A percentile compares a stretch with the other conserved stretches of the same genome.
Evolutionary conservation across 345 rosid species (phyloP).

Genomic region (Tarenaya hassleriana): DNA sequence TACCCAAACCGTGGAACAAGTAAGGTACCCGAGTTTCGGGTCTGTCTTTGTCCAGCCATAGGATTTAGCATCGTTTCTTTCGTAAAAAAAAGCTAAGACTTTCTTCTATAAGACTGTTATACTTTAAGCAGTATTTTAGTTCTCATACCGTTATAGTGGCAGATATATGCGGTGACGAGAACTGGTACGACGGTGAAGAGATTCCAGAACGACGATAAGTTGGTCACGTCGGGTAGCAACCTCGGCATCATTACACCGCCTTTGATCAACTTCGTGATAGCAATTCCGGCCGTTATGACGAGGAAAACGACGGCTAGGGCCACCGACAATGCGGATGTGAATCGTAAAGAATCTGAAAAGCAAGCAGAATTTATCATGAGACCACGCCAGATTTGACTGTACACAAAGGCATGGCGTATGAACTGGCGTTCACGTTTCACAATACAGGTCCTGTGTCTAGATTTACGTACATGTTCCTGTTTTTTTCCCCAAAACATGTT

Average conservation of each 20-base stretch:
- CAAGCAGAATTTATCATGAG: slow-evolving; percentile 11
- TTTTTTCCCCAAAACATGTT: too few relatives aligned
- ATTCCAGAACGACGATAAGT: slow-evolving; percentile 64
- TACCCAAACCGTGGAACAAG: too few relatives aligned
- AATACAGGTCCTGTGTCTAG: too few relatives aligned
- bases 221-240: slow-evolving; percentile 61
- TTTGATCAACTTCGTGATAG: slow-evolving; percentile 48
- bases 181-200: slow-evolving; percentile 90
- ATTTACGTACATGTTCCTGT: too few relatives aligned
- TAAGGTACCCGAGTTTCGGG: too few relatives aligned
- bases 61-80: too few relatives aligned
- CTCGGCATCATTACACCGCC: slow-evolving; percentile 74
- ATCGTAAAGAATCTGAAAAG: slow-evolving; percentile 79
- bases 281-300: slow-evolving; percentile 42
- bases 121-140: too few relatives aligned
- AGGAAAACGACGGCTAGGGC: slow-evolving; percentile 79
- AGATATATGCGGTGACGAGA: slow-evolving; percentile 81
- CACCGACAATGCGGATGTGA: slow-evolving; percentile 80
- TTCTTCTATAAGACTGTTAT: too few relatives aligned
- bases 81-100: too few relatives aligned
- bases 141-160: slow-evolving; percentile 75
- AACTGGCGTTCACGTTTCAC: too few relatives aligned
- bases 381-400: background rate
- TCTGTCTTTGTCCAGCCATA: too few relatives aligned
- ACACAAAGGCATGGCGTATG: background rate